These are phyloP conservation scores for Hibiscus syriacus DNA, from an alignment of 345 rosid genomes.

Conservation along the genomic window DNA sequence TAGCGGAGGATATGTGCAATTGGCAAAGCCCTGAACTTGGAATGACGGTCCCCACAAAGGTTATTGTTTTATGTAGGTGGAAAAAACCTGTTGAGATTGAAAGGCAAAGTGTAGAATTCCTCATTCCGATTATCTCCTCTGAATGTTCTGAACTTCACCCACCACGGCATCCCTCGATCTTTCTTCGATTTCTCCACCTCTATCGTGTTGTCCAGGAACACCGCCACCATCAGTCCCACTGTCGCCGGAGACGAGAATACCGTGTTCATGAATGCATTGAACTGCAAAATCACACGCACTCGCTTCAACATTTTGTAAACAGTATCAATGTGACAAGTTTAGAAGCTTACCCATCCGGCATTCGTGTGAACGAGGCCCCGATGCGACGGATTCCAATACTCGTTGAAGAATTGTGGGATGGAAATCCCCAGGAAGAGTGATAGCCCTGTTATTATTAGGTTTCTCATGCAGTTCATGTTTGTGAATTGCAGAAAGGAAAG, in stretches of 20 bases:
- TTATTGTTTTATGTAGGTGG: conserved; percentile 59
- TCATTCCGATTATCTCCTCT: conserved; percentile 89
- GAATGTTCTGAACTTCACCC: conserved; percentile 83
- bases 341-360: conserved; percentile 72
- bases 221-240: conserved; percentile 63
- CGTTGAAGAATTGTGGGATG: conserved; percentile 65
- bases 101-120: conserved; percentile 89
- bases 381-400: conserved; percentile 51
- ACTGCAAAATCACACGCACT: conserved; percentile 28
- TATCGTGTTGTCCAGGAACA: conserved; percentile 73
- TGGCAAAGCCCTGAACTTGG: neutral
- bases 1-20: neutral
- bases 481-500: conserved; percentile 91
- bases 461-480: conserved; percentile 91
- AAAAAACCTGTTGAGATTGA: conserved; percentile 87
- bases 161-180: conserved; percentile 99
- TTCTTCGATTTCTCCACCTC: conserved; percentile 71
- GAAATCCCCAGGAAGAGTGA: conserved; percentile 82
- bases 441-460: conserved; percentile 70
- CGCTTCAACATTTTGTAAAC: neutral
- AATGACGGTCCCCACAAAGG: neutral
- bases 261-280: conserved; percentile 76
- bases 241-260: conserved; percentile 79
- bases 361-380: conserved; percentile 69
- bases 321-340: neutral